Evolutionary conservation across 306 rosid species (phyloP).

Genomic region (Prunus salicina): DNA sequence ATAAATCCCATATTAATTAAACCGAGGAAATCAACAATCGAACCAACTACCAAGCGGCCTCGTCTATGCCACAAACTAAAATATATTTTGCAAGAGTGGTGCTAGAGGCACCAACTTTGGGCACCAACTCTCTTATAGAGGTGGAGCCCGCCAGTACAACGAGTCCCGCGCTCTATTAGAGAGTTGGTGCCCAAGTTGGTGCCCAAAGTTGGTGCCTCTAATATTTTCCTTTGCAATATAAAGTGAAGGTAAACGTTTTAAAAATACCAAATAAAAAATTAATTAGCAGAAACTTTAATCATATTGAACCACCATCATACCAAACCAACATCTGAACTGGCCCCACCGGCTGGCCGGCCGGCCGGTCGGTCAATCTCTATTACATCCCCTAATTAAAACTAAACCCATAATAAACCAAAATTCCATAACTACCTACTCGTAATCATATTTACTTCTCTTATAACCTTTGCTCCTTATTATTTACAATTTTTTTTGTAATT

Average conservation of each 20-base stretch:
- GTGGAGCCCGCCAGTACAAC: too few species aligned
- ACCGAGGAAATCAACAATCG: neutral
- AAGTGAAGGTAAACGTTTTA: neutral
- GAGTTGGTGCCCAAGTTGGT: too few species aligned
- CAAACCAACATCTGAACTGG: constrained; percentile 22
- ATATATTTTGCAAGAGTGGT: neutral
- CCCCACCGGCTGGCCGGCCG: constrained; percentile 8
- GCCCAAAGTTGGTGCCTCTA: too few species aligned
- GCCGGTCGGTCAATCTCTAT: neutral
- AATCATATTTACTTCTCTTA: neutral
- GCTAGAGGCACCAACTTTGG: too few species aligned
- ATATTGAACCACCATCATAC: constrained; percentile 14
- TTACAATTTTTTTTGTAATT: neutral
- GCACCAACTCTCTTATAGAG: too few species aligned
- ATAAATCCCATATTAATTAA: neutral
- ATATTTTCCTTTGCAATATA: too few species aligned
- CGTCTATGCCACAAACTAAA: constrained; percentile 1
- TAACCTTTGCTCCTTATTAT: neutral
- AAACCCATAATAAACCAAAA: constrained; percentile 2
- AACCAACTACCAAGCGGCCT: constrained; percentile 3
- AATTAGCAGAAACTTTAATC: neutral
- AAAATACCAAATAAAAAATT: neutral
- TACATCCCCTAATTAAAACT: neutral
- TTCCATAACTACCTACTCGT: neutral
- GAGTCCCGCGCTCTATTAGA: too few species aligned